Evolutionary conservation across 345 rosid species (phyloP), one percentile per base, ranked within the genome.

Genomic region (Brassica carinata): DNA sequence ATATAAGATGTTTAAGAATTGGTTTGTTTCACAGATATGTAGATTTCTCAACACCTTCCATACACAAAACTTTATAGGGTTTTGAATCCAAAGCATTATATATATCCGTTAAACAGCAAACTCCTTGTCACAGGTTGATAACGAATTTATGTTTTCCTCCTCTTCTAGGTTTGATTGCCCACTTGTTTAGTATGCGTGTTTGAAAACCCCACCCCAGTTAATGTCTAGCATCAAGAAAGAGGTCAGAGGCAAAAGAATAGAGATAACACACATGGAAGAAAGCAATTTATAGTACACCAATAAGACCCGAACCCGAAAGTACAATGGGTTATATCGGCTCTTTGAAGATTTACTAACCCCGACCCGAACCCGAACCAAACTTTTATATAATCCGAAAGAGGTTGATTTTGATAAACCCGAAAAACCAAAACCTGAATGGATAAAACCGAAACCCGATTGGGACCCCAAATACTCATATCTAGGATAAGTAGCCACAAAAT

Each of bases 401-500:
- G 1, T 23, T 23, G 26, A 23, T 23, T 23, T 23, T 23, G 26
- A 23, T 23, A 23, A 23, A 23, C 26, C 26, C 26, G 26, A 23
- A 23, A 23, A 23, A 23, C 26, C 26, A 23, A 23, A 23, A 23
- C 1, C 26, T 1, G 26, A 23, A 23, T 23, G 26, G 26, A 23
- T 23, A 23, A 23, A 23, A 23, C 26, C 26, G 26, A 23, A 23
- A 23, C 26, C 26, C 26, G 26, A 23, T 23, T 23, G 26, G 26
- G 26, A 23, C 26, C 26, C 26, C 26, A 0, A 1, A 23, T 23
- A 0, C 2, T 2, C 2, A 23, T 23, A 0, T 0, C 26, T 23
- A 66, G 59, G 78, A 67, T 73, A 73, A 79, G 40, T 66, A 73
- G 69, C 48, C 73, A 73, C 69, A 73, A 73, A 78, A 62, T 71